A percentile compares a stretch with the other conserved stretches of the same genome.
Conservation (phyloP, 345 rosid species). For the Aquilaria malaccensis region DNA sequence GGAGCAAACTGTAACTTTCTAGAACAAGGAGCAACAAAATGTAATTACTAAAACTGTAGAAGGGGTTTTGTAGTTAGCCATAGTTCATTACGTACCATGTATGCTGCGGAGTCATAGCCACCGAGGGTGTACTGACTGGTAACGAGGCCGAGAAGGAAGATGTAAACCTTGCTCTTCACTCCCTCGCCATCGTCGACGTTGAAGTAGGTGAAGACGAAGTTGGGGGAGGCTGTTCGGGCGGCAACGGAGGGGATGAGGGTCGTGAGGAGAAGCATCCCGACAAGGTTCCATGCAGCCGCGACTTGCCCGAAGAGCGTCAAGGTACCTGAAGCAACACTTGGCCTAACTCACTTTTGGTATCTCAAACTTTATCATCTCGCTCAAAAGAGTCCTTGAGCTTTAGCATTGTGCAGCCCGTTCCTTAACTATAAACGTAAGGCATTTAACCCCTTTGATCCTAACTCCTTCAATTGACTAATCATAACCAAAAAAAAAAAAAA, state of each 20-base stretch:
- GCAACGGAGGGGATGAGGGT: slow-evolving; percentile 71
- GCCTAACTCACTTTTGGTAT: too few relatives aligned
- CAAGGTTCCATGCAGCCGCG: slow-evolving; percentile 91
- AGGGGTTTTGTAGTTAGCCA: background rate
- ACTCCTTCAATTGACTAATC: too few relatives aligned
- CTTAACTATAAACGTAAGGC: too few relatives aligned
- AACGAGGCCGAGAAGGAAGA: slow-evolving; percentile 81
- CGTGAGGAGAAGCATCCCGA: slow-evolving; percentile 76
- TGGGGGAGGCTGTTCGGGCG: slow-evolving; percentile 66
- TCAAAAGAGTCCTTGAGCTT: too few relatives aligned
- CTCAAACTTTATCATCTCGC: too few relatives aligned
- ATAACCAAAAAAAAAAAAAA: too few relatives aligned
- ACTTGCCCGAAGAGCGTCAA: slow-evolving; percentile 82
- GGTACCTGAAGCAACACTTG: slow-evolving; percentile 40
- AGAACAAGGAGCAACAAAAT: too few relatives aligned
- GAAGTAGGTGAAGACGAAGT: slow-evolving; percentile 85
- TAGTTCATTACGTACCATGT: slow-evolving; percentile 52
- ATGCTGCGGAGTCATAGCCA: slow-evolving; percentile 95
- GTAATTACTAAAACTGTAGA: background rate
- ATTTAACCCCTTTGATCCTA: too few relatives aligned
- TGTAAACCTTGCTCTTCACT: slow-evolving; percentile 55
- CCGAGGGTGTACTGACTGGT: slow-evolving; percentile 93
- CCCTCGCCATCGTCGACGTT: slow-evolving; percentile 74
- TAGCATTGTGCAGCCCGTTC: too few relatives aligned
- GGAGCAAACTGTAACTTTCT: too few relatives aligned